phyloP scores from a whole-genome alignment of 1,139 yeast species.

The Saccharomycopsis crataegensis region DNA sequence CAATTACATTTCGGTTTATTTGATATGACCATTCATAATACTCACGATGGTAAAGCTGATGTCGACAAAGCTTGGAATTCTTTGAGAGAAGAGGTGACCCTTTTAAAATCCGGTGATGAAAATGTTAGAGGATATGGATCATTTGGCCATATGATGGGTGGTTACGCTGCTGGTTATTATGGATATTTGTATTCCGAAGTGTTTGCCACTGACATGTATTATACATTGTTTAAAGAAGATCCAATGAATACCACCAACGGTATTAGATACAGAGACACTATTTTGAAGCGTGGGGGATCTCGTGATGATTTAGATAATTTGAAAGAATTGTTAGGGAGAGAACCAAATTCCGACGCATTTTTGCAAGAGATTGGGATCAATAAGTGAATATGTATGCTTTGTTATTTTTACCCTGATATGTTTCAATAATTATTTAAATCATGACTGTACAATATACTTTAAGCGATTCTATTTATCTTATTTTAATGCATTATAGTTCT shows the following conservation, averaged over 20 bases:
- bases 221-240: slow-evolving; percentile 57
- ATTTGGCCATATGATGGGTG: slow-evolving; percentile 79
- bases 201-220: slow-evolving; percentile 77
- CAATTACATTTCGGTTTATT: slow-evolving; percentile 74
- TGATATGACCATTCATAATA: slow-evolving; percentile 61
- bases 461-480: too few species aligned
- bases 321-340: slow-evolving; percentile 63
- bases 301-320: slow-evolving; percentile 60
- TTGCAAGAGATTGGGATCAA: slow-evolving; percentile 51
- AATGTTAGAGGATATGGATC: slow-evolving; percentile 62
- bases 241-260: slow-evolving; percentile 64
- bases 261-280: slow-evolving; percentile 57
- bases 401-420: not conserved
- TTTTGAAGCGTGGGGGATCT: slow-evolving; percentile 68
- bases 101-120: slow-evolving; percentile 48
- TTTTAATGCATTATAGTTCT: too few species aligned
- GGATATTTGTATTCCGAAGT: slow-evolving; percentile 84
- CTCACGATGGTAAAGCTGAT: slow-evolving; percentile 36
- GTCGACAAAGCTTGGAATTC: slow-evolving; percentile 55
- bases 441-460: too few species aligned
- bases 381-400: not conserved
- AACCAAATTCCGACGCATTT: slow-evolving; percentile 67
- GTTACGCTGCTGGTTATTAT: slow-evolving; percentile 81
- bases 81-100: slow-evolving; percentile 49
- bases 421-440: too few species aligned